phyloP scores from a whole-genome alignment of 768 basidiomycete species.

The Coprinopsis strossmayeri region DNA sequence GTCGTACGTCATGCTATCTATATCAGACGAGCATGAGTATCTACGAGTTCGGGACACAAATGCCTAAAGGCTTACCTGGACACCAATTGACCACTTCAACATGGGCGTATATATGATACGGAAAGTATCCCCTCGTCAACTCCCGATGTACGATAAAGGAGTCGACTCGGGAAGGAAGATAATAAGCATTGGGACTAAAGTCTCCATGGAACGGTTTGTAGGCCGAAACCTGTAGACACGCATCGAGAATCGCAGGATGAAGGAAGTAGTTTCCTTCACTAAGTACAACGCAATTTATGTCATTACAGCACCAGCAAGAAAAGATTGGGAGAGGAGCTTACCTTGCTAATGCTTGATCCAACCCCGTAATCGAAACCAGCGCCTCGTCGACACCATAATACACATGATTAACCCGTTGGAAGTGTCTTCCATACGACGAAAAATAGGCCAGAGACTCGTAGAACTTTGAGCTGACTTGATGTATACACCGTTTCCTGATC shows the following conservation, averaged over 20 bases:
- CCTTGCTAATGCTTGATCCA: constrained; percentile 18
- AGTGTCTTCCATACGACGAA: constrained; percentile 25
- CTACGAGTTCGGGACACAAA: neutral
- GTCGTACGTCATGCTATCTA: constrained; percentile 21
- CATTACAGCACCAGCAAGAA: no score
- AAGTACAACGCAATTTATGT: neutral
- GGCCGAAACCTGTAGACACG: constrained; percentile 25
- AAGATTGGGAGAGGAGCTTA: no score
- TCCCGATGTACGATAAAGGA: constrained; percentile 14
- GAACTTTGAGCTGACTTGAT: constrained; percentile 14
- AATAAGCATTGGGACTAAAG: constrained; percentile 15
- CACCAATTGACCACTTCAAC: constrained; percentile 20
- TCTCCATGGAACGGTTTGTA: constrained; percentile 25
- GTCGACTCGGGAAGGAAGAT: constrained; percentile 21
- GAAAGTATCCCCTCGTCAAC: constrained; percentile 9
- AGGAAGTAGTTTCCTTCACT: constrained; percentile 22
- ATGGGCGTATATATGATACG: constrained; percentile 19
- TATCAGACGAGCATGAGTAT: neutral
- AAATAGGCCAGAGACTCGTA: constrained; percentile 22
- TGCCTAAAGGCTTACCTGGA: constrained; percentile 19
- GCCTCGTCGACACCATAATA: constrained; percentile 19
- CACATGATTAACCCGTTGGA: constrained; percentile 20
- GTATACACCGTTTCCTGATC: constrained; percentile 12
- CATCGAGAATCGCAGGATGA: constrained; percentile 31
- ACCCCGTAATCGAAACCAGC: constrained; percentile 19